Evolutionary conservation across 1,139 yeast genomes (phyloP), one percentile per base, ranked within the genome.

Genomic region (Suhomyces maxii): DNA sequence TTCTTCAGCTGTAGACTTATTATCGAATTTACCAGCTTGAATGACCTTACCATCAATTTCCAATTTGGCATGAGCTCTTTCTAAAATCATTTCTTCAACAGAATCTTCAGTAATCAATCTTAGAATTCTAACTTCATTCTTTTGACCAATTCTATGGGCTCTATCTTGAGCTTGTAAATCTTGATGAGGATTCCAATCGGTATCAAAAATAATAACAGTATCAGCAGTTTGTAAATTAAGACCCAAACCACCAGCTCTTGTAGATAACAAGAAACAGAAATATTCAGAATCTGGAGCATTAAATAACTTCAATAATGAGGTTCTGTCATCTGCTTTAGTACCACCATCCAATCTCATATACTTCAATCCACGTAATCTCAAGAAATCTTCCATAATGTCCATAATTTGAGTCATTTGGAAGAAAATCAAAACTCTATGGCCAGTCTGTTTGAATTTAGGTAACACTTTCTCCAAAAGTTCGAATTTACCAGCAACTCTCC

Each of bases 131-230:
- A 88, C 95, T 62, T 86, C 95, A 61, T 87, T 86, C 72, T 87
- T 87, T 63, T 88, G 95, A 39, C 95, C 96, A 67, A 88, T 87
- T 73, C 96, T 80, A 69, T 88, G 95, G 0, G 95, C 95, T 71
- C 96, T 80, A 64, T 89, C 95, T 66, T 87, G 93, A 7, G 95
- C 95, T 67, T 88, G 96, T 60, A 88, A 78, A 80, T 88, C 95
- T 65, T 88, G 96, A 70, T 88, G 95, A 3, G 96, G 96, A 63
- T 88, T 88, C 93, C 95, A 87, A 73, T 88, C 96, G 7, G 95
- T 86, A 63, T 88, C 96, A 59, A 87, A 87, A 50, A 88, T 87
- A 54, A 88, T 84, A 41, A 88, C 95, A 0, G 95, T 87, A 67
- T 88, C 96, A 6, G 96, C 96, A 10, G 95, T 84, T 67, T 88